Evolutionary conservation across 805 yeast species (phyloP), one percentile per base, ranked within the genome.

Genomic region (Metschnikowia chrysomelidarum): DNA sequence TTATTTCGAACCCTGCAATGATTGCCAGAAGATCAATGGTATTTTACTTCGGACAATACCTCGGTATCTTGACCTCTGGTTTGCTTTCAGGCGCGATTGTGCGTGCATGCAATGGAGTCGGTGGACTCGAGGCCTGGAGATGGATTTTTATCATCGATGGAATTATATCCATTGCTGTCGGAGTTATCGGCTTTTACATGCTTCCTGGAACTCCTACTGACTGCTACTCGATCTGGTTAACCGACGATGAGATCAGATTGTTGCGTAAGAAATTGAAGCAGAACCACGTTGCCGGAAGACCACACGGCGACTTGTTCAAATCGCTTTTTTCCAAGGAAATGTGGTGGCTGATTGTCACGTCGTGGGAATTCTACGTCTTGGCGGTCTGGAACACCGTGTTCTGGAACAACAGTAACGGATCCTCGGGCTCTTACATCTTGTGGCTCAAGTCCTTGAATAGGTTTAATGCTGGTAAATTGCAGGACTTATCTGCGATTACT

Each of bases 361-460:
- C 73, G 19, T 79, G 85, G 83, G 77, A 78, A 32, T 67, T 82
- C 41, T 80, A 78, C 56, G 69, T 76, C 2, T 53, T 82, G 19
- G 57, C 73, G 4, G 56, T 76, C 3, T 75, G 76, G 59, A 75
- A 76, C 45, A 66, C 77, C 18, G 64, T 78, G 47, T 75, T 81
- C 33, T 78, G 80, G 78, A 80, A 80, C 57, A 74, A 75, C 50
- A 72, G 72, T 54, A 78, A 76, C 40, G 69, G 64, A 34, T 70
- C 76, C 2, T 62, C 71, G 13, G 82, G 83, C 9, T 67, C 79
- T 7, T 78, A 72, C 49, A 56, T 74, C 4, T 60, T 83, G 36
- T 82, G 89, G 89, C 64, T 83, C 19, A 38, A 41, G 16, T 41
- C 47, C 1, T 30, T 41, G 25, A 28, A 34, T 18, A 48, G 69